A percentile compares a stretch with the other conserved stretches of the same genome.
phyloP scores from a whole-genome alignment of 1,284 basidiomycete genomes.

The Malassezia nana region DNA sequence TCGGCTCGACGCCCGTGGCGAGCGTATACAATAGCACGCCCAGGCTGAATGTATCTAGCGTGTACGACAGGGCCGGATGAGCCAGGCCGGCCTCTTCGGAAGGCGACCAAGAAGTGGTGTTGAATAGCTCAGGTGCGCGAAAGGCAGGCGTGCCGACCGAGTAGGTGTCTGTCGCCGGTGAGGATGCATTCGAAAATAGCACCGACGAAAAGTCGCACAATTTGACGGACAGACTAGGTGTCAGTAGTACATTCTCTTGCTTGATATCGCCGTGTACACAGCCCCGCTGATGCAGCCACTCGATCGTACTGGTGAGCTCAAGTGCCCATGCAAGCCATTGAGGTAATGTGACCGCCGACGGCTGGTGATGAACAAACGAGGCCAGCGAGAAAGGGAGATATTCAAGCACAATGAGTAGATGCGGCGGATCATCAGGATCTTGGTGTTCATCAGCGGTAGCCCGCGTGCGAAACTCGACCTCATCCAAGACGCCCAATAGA shows the following conservation, averaged over 20 bases:
- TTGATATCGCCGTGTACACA: constrained; percentile 46
- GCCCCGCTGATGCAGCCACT: constrained; percentile 36
- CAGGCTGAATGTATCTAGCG: constrained; percentile 40
- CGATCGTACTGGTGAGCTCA: constrained; percentile 29
- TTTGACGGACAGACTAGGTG: constrained; percentile 33
- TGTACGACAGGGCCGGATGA: constrained; percentile 29
- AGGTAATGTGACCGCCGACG: constrained; percentile 22
- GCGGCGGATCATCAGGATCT: constrained; percentile 22
- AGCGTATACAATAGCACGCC: constrained; percentile 44
- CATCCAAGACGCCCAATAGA: constrained; percentile 40
- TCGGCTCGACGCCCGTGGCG: constrained; percentile 38
- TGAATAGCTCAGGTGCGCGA: constrained; percentile 42
- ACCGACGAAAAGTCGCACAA: constrained; percentile 46
- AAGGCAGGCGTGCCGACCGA: constrained; percentile 45
- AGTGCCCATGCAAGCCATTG: constrained; percentile 39
- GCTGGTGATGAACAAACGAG: constrained; percentile 22
- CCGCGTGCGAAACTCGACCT: constrained; percentile 25
- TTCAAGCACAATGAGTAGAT: constrained; percentile 42
- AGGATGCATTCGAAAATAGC: constrained; percentile 35
- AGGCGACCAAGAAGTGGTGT: constrained; percentile 26
- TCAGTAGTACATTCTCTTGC: constrained; percentile 42
- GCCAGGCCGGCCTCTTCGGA: constrained; percentile 35
- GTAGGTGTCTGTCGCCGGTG: constrained; percentile 32
- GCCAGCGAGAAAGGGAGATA: constrained; percentile 35
- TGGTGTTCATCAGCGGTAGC: neutral